Evolutionary conservation across 2,329 filamentous ascomycete genomes (phyloP), one percentile per base, ranked within the genome.

Genomic region (Blumeriella jaapii): DNA sequence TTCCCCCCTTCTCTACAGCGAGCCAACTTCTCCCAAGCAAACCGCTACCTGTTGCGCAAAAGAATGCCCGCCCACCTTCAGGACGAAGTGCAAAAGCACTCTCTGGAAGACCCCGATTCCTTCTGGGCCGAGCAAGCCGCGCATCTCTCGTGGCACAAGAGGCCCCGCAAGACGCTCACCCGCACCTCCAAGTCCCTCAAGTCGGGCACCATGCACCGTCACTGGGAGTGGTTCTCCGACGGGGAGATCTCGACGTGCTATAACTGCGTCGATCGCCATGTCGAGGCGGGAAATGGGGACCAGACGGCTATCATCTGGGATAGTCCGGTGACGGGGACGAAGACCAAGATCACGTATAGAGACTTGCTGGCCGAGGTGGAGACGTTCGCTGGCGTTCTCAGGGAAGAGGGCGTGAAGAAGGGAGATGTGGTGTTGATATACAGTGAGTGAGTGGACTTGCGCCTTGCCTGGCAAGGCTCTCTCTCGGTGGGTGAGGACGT

Each of bases 391-490:
- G 86, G 82, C 1, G 85, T 86, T 2, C 59, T 96, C 51, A 65
- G 79, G 36, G 82, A 91, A 55, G 78, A 89, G 50, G 86, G 86
- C 0, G 81, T 95, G 4, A 67, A 68, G 47, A 84, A 73, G 58
- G 86, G 87, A 1, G 83, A 95, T 61, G 80, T 91, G 1, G 84
- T 95, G 5, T 68, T 95, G 44, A 72, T 95, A 17, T 96, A 95
- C 59, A 94, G 80, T 83, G 59, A 55, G 74, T 59, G 5, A 9
- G 3, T 18, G 16, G 8, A 17, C 16, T 18, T 23, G 8, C 11
- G 3, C n/a, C 13, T n/a, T 34, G 22, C 29, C 18, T 40, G 22
- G 27, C n/a, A n/a, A n/a, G n/a, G n/a, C n/a, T n/a, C n/a, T n/a
- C n/a, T n/a, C n/a, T n/a, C n/a, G n/a, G n/a, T n/a, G n/a, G n/a